Conservation (phyloP, 768 basidiomycete species). For the Glaciozyma antarctica region DNA sequence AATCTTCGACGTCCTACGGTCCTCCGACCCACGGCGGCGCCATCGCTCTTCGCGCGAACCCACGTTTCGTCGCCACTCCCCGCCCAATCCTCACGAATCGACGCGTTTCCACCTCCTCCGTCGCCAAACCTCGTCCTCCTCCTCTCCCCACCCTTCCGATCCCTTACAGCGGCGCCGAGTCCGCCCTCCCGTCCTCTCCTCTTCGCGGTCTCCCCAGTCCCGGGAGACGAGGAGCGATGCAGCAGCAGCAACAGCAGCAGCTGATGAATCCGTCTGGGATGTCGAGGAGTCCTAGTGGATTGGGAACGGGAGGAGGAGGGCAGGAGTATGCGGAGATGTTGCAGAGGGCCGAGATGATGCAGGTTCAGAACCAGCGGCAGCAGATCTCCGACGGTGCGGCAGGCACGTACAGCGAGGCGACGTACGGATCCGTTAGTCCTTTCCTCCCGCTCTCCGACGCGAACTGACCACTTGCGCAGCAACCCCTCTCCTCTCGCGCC, state of each 20-base stretch:
- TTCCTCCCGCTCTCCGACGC: too few species aligned
- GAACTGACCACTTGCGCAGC: too few species aligned
- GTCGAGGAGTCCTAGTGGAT: not conserved
- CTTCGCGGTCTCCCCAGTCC: too few species aligned
- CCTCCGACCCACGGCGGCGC: conserved; percentile 28
- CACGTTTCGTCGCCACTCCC: conserved; percentile 8
- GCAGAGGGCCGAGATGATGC: not conserved
- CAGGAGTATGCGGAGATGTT: not conserved
- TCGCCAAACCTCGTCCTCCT: not conserved
- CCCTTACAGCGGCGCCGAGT: too few species aligned
- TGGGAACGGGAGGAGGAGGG: not conserved
- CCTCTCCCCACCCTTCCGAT: too few species aligned
- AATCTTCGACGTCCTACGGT: conserved; percentile 22
- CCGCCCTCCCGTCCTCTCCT: too few species aligned
- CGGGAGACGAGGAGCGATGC: too few species aligned
- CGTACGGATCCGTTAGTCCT: too few species aligned
- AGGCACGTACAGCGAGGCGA: too few species aligned
- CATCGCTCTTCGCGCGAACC: conserved; percentile 22
- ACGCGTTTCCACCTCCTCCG: conserved; percentile 1
- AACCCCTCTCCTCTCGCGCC: too few species aligned
- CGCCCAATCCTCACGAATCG: conserved; percentile 3
- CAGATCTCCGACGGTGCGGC: too few species aligned
- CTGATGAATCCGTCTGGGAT: not conserved
- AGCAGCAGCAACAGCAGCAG: not conserved
- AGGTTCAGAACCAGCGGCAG: not conserved